Evolutionary conservation across 1,284 basidiomycete species (phyloP).

Genomic region (Ganoderma boninense): DNA sequence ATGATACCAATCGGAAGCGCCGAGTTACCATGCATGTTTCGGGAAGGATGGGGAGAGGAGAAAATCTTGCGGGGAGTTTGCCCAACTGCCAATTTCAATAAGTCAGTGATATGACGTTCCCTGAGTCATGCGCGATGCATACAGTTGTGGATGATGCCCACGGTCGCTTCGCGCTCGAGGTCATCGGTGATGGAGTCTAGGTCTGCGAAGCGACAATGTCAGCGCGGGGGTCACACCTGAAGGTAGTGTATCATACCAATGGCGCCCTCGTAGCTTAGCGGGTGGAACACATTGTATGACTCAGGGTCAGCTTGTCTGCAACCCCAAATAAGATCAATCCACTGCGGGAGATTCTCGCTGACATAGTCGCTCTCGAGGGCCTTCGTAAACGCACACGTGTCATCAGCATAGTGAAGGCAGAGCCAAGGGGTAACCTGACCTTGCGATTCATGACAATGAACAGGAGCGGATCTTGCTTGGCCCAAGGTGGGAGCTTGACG

Average conservation of each 20-base stretch:
- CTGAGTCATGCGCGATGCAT: slow-evolving; percentile 35
- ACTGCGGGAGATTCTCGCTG: slow-evolving; percentile 84
- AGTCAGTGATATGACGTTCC: slow-evolving; percentile 18
- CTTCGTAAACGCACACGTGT: slow-evolving; percentile 45
- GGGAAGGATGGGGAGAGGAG: slow-evolving; percentile 78
- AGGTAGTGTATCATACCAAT: slow-evolving; percentile 61
- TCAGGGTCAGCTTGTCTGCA: slow-evolving; percentile 85
- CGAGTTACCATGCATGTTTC: slow-evolving; percentile 74
- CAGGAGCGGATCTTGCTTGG: slow-evolving; percentile 83
- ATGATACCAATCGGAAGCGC: slow-evolving; percentile 74
- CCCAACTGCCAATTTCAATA: slow-evolving; percentile 63
- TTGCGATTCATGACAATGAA: slow-evolving; percentile 87
- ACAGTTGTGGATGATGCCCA: slow-evolving; percentile 97
- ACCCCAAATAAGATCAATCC: slow-evolving; percentile 96
- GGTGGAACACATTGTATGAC: slow-evolving; percentile 91
- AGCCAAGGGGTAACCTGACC: slow-evolving; percentile 46
- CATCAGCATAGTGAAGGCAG: not conserved
- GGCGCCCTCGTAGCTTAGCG: slow-evolving; percentile 92
- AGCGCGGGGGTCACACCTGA: not conserved
- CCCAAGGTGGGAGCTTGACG: slow-evolving; percentile 93
- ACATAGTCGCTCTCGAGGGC: slow-evolving; percentile 93
- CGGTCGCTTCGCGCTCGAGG: slow-evolving; percentile 89
- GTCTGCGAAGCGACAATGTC: slow-evolving; percentile 54
- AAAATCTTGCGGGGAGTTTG: slow-evolving; percentile 95
- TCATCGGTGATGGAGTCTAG: slow-evolving; percentile 87